Conservation (phyloP, 805 yeast genomes). For the Saccharomycopsis microspora region DNA sequence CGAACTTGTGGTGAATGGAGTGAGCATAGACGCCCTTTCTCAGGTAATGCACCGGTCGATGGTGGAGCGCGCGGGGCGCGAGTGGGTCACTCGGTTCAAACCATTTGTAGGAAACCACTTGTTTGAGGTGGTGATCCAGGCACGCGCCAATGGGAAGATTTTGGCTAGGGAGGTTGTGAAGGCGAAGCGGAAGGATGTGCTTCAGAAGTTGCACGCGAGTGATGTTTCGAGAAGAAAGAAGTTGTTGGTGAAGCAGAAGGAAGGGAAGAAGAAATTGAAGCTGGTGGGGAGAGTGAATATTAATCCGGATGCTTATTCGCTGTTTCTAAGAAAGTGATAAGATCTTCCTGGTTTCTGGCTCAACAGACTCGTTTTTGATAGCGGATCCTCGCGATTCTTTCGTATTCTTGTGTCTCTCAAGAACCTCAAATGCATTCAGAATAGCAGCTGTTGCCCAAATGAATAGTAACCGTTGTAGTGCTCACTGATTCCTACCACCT, state of each 20-base stretch:
- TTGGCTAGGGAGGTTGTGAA: slow-evolving; percentile 89
- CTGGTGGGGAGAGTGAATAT: slow-evolving; percentile 68
- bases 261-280: slow-evolving; percentile 82
- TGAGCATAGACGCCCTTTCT: slow-evolving; percentile 82
- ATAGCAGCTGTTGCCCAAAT: too few species aligned
- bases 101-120: slow-evolving; percentile 72
- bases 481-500: too few species aligned
- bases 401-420: too few species aligned
- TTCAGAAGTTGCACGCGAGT: slow-evolving; percentile 86
- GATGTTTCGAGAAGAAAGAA: slow-evolving; percentile 87
- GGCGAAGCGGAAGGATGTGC: slow-evolving; percentile 90
- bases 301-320: slow-evolving; percentile 80
- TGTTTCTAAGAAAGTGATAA: slow-evolving; percentile 38
- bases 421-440: too few species aligned
- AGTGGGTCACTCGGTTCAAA: slow-evolving; percentile 75
- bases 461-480: too few species aligned
- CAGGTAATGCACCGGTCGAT: slow-evolving; percentile 81
- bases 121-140: slow-evolving; percentile 89
- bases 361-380: too few species aligned
- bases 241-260: slow-evolving; percentile 78
- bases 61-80: slow-evolving; percentile 60
- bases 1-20: slow-evolving; percentile 83
- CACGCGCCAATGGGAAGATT: slow-evolving; percentile 67
- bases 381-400: too few species aligned
- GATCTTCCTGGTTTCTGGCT: too few species aligned